phyloP scores from a whole-genome alignment of 164 flowering plant genomes.

The Cinnamomum micranthum region DNA sequence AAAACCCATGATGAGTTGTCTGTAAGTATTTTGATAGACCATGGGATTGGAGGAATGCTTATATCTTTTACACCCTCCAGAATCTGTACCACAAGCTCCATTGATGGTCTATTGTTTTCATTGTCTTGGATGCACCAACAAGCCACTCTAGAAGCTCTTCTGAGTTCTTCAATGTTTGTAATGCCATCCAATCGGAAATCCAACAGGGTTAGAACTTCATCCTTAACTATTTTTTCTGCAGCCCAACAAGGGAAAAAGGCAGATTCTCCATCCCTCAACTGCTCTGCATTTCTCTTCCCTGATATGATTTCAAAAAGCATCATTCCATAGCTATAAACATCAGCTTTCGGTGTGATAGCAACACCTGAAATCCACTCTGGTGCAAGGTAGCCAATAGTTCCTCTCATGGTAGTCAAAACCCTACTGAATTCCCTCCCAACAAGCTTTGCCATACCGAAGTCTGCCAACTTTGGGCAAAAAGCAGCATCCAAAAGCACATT shows the following conservation, averaged over 20 bases:
- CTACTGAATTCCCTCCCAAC: constrained; percentile 33
- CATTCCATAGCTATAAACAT: constrained; percentile 41
- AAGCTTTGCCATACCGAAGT: constrained; percentile 36
- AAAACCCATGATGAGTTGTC: constrained; percentile 4
- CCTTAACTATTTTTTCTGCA: constrained; percentile 16
- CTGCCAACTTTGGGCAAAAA: constrained; percentile 33
- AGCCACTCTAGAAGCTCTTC: constrained; percentile 24
- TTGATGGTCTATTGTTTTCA: constrained; percentile 13
- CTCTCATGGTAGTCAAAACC: constrained; percentile 37
- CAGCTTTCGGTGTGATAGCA: constrained; percentile 33
- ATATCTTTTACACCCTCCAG: constrained; percentile 33
- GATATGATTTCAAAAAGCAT: constrained; percentile 29
- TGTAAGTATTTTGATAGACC: constrained; percentile 22
- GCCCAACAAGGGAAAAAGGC: constrained; percentile 32
- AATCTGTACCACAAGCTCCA: constrained; percentile 37
- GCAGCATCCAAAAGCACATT: constrained; percentile 33
- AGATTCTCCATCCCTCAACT: constrained; percentile 8
- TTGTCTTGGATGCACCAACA: constrained; percentile 39
- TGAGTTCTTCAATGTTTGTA: constrained; percentile 25
- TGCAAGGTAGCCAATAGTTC: constrained; percentile 40
- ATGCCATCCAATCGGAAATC: constrained; percentile 26
- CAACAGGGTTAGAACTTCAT: constrained; percentile 9
- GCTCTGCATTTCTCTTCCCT: constrained; percentile 30
- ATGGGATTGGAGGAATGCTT: constrained; percentile 30
- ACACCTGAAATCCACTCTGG: constrained; percentile 40